Conservation (phyloP, 495 filamentous ascomycete genomes). For the Penicillium canescens region DNA sequence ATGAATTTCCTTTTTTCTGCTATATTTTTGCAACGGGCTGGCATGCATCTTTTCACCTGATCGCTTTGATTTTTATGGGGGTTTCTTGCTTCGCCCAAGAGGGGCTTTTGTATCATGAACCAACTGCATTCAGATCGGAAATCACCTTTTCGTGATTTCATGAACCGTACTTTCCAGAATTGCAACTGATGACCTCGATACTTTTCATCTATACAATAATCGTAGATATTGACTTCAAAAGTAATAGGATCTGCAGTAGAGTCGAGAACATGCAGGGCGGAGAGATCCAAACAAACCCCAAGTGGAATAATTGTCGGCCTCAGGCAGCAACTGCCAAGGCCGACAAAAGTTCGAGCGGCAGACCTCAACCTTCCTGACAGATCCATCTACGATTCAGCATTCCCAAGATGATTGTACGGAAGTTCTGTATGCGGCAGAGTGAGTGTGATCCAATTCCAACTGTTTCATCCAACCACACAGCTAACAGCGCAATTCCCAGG, state of each 20-base stretch:
- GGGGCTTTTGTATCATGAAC: constrained; percentile 19
- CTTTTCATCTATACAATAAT: background rate
- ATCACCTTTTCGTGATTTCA: constrained; percentile 1
- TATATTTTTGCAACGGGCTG: constrained; percentile 11
- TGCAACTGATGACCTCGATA: constrained; percentile 7
- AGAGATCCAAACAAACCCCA: constrained; percentile 9
- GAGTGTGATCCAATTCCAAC: constrained; percentile 16
- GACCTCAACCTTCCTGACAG: constrained; percentile 18
- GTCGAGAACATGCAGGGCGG: constrained; percentile 1
- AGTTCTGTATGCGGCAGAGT: constrained; percentile 46
- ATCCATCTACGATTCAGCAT: constrained; percentile 13
- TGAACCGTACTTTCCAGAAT: constrained; percentile 7
- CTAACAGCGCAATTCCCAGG: constrained; percentile 25
- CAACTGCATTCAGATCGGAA: constrained; percentile 21
- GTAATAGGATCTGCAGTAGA: too few species aligned
- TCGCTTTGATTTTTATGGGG: background rate
- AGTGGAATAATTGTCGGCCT: constrained; percentile 25
- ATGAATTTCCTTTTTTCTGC: constrained; percentile 27
- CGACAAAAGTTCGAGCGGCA: constrained; percentile 46
- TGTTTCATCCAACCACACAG: background rate
- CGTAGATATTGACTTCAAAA: background rate
- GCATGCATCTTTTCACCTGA: constrained; percentile 16
- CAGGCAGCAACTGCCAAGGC: constrained; percentile 37
- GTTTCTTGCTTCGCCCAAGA: background rate
- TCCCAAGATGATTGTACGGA: constrained; percentile 46